phyloP scores from a whole-genome alignment of 2,329 filamentous ascomycete species.

The Nigrospora oryzae region DNA sequence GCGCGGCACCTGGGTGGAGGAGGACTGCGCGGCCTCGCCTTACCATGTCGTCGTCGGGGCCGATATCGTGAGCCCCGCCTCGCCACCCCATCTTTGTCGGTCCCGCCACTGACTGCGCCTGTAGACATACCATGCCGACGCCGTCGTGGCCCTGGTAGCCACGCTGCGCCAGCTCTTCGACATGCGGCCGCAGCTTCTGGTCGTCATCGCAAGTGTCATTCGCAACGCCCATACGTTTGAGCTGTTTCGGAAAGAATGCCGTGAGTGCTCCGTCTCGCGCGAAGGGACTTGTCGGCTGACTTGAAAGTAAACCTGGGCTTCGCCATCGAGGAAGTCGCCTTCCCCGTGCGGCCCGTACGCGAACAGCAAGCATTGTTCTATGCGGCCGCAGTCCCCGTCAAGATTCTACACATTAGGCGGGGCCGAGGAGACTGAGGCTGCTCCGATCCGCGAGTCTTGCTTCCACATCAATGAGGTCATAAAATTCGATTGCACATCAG shows the following conservation, averaged over 20 bases:
- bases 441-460: too few relatives aligned
- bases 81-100: too few relatives aligned
- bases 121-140: slow-evolving; percentile 62
- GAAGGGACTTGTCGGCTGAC: not conserved
- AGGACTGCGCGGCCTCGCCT: slow-evolving; percentile 10
- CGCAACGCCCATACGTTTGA: slow-evolving; percentile 55
- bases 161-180: slow-evolving; percentile 56
- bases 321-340: slow-evolving; percentile 26
- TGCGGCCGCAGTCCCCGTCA: slow-evolving; percentile 18
- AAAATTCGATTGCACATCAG: too few relatives aligned
- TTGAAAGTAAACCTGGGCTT: slow-evolving; percentile 19
- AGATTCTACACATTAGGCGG: slow-evolving; percentile 6
- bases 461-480: too few relatives aligned
- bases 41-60: slow-evolving; percentile 21
- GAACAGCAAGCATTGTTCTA: slow-evolving; percentile 39
- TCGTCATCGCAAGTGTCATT: slow-evolving; percentile 58
- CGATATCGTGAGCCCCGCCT: slow-evolving; percentile 16
- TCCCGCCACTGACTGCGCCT: not conserved
- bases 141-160: slow-evolving; percentile 54
- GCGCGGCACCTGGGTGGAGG: slow-evolving; percentile 14
- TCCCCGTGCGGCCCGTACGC: slow-evolving; percentile 29
- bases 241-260: slow-evolving; percentile 46
- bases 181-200: slow-evolving; percentile 43
- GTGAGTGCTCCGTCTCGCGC: slow-evolving; percentile 30
- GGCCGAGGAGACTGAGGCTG: too few relatives aligned